Base-by-base conservation (phyloP, 106 monocot species). In the Platanthera guangdongensis region DNA sequence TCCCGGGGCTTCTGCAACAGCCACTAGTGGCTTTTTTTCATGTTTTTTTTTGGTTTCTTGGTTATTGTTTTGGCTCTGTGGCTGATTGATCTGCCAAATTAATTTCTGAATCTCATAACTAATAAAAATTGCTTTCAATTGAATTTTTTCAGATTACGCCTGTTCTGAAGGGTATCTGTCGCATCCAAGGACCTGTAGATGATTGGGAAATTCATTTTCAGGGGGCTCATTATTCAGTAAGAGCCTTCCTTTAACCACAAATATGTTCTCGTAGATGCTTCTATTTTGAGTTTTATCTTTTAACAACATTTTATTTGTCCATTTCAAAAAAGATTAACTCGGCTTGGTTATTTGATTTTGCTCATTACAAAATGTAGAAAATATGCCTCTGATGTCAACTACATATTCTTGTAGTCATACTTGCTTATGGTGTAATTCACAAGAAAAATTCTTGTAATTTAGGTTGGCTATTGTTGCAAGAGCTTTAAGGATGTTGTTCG, bases 61-160 rank as follows among this genome's bases (percentile, higher is more conserved):
- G 0, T 59, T 59, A 15, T 19, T 59, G 59, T 6, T 21, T 59
- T 19, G 59, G 59, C 18, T 59, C n/a, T 59, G 15, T 3, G 59
- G n/a, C n/a, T 6, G 6, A 59, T 59, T 59, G 8, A 18, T 54
- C 9, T 74, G 59, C 6, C 1, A 19, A 13, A 6, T 62, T 68
- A 13, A 12, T 78, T 68, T 9, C 10, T 3, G 50, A 69, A 39
- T 39, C 39, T 39, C 3, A 59, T 59, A 59, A 59, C 59, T n/a
- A n/a, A 59, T 16, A 28, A 5, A 12, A 46, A 47, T 70, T 51
- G 63, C 15, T 79, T 64, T 75, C 39, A 39, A 39, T 39, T 79
- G 50, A 73, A 47, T 79, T 65, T 65, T 83, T 83, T 53, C 77
- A 87, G 86, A 86, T 87, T 50, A 84, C 85, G 51, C 83, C 83